Percentiles rank a stretch among this genome's conserved stretches.
phyloP scores from a whole-genome alignment of 148 eudicot species.

The Vaccinium macrocarpon region DNA sequence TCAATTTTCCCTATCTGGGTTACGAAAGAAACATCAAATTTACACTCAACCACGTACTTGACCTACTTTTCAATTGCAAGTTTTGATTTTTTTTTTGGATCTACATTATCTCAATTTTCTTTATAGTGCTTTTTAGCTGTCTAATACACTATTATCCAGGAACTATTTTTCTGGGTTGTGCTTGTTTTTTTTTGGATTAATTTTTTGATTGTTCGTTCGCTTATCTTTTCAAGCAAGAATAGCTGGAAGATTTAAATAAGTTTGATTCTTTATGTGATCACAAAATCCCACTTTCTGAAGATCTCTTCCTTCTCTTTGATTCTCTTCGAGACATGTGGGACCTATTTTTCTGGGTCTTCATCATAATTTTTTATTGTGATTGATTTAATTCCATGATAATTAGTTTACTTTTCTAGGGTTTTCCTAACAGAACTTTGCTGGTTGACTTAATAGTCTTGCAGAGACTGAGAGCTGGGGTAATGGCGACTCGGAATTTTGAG shows the following conservation, averaged over 20 bases:
- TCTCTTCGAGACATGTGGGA: too few relatives aligned
- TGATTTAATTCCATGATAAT: background rate
- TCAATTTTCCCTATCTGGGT: constrained; percentile 9
- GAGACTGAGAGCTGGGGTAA: constrained; percentile 9
- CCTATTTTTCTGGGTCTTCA: background rate
- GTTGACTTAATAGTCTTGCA: background rate
- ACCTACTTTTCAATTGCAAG: background rate
- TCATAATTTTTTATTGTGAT: background rate
- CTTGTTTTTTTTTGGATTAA: background rate
- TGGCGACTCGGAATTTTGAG: constrained; percentile 51
- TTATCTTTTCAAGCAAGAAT: background rate
- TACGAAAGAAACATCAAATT: background rate
- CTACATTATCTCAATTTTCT: background rate
- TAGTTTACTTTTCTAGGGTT: background rate
- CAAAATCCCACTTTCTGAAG: too few relatives aligned
- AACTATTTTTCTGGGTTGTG: constrained; percentile 9
- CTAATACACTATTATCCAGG: background rate
- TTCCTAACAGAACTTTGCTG: background rate
- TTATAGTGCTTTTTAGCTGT: background rate
- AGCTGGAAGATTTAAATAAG: too few relatives aligned
- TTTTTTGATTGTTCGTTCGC: background rate
- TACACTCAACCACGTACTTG: background rate
- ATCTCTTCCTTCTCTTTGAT: too few relatives aligned
- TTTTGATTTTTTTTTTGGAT: background rate
- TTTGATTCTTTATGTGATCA: too few relatives aligned